These are phyloP conservation scores for Posidonia australis DNA, from an alignment of 106 monocot species.

Conservation along the genomic window DNA sequence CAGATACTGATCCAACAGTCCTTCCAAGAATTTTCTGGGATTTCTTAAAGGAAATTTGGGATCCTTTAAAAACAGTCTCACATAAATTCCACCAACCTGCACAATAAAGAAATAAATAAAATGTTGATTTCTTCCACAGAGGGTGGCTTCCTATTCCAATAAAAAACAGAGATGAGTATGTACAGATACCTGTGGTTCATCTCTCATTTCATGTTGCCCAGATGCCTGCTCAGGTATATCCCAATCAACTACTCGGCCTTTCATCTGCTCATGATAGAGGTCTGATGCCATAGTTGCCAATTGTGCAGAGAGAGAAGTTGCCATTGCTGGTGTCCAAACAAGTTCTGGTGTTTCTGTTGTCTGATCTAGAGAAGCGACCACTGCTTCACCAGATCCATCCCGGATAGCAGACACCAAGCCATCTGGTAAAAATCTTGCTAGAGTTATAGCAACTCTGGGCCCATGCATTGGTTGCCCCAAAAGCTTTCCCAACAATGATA, in stretches of 20 bases:
- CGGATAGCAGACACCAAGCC: slow-evolving; percentile 86
- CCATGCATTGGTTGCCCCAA: slow-evolving; percentile 98
- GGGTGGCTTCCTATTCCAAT: too few species aligned
- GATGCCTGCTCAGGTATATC: slow-evolving; percentile 97
- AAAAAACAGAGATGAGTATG: not conserved
- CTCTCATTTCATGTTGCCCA: slow-evolving; percentile 94
- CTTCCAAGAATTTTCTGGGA: slow-evolving; percentile 96
- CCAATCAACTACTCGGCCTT: slow-evolving; percentile 85
- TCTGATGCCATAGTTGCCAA: slow-evolving; percentile 94
- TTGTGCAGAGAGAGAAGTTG: slow-evolving; percentile 92
- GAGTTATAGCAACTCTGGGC: slow-evolving; percentile 87
- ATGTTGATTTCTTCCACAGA: not conserved
- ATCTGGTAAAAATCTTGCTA: slow-evolving; percentile 96
- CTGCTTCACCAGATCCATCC: slow-evolving; percentile 95
- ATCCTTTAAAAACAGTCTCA: slow-evolving; percentile 90
- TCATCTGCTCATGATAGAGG: slow-evolving; percentile 90
- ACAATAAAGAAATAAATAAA: slow-evolving; percentile 4
- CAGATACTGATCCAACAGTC: slow-evolving; percentile 96
- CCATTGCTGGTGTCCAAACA: slow-evolving; percentile 99
- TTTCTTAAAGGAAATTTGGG: slow-evolving; percentile 98
- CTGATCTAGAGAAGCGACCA: slow-evolving; percentile 73
- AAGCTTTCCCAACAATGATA: slow-evolving; percentile 89
- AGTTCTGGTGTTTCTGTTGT: slow-evolving; percentile 99
- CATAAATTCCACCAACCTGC: slow-evolving; percentile 99
- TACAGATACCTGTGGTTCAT: slow-evolving; percentile 83